phyloP scores from a whole-genome alignment of 164 flowering plant species.

The Brasenia schreberi region DNA sequence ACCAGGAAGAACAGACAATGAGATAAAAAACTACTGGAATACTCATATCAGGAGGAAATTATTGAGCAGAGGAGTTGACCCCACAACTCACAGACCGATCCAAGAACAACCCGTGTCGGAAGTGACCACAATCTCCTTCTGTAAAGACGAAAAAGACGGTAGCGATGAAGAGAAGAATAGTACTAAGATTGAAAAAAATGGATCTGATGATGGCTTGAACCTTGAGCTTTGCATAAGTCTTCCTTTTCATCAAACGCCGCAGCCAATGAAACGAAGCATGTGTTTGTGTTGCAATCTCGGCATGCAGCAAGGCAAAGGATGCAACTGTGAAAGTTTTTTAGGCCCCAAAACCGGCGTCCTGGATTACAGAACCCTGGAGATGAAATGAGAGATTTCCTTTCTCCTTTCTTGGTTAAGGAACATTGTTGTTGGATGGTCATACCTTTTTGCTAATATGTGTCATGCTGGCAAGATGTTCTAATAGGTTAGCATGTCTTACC shows the following conservation, averaged over 20 bases:
- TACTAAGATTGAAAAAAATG: background rate
- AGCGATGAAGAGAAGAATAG: slow-evolving; percentile 12
- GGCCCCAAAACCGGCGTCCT: slow-evolving; percentile 43
- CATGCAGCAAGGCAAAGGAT: slow-evolving; percentile 40
- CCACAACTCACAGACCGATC: slow-evolving; percentile 54
- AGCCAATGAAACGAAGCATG: slow-evolving; percentile 19
- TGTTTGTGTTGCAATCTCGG: slow-evolving; percentile 79
- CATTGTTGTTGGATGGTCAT: background rate
- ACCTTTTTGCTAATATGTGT: background rate
- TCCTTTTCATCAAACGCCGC: slow-evolving; percentile 20
- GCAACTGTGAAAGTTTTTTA: slow-evolving; percentile 54
- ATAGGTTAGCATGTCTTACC: background rate
- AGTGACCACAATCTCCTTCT: slow-evolving; percentile 33
- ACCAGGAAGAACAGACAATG: slow-evolving; percentile 81
- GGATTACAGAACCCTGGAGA: slow-evolving; percentile 74
- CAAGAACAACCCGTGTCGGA: slow-evolving; percentile 29
- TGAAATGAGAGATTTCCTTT: slow-evolving; percentile 31
- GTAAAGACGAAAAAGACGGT: slow-evolving; percentile 10
- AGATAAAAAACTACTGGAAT: slow-evolving; percentile 88
- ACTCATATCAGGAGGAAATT: slow-evolving; percentile 79
- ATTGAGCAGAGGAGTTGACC: slow-evolving; percentile 70
- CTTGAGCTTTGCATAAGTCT: slow-evolving; percentile 84
- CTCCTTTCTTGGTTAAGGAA: background rate
- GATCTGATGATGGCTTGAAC: slow-evolving; percentile 53
- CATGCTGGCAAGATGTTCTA: background rate